Evolutionary conservation across 208 protist genomes (phyloP).

Genomic region (Borovskyia barvae): DNA sequence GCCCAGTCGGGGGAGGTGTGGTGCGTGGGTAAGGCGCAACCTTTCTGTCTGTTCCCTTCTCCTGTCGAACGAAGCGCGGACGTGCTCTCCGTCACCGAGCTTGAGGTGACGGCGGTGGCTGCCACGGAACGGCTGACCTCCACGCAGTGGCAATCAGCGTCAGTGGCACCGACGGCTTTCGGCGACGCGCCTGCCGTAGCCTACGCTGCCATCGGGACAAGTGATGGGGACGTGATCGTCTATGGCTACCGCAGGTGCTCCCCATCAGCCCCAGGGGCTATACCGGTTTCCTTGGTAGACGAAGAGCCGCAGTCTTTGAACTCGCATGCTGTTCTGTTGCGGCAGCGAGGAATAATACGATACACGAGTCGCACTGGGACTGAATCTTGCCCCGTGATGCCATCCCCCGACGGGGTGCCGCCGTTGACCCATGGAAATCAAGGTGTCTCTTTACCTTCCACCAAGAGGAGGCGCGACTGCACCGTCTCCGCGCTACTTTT

Average conservation of each 20-base stretch:
- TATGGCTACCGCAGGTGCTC: slow-evolving; percentile 15
- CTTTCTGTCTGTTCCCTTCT: slow-evolving; percentile 20
- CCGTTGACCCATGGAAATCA: too few species aligned
- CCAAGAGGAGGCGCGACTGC: too few species aligned
- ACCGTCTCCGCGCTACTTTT: slow-evolving; percentile 16
- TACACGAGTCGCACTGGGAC: too few species aligned
- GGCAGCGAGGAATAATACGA: slow-evolving; percentile 4
- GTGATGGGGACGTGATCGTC: slow-evolving; percentile 17
- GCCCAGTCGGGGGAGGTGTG: slow-evolving; percentile 24
- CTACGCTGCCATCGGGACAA: slow-evolving; percentile 17
- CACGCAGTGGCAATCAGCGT: slow-evolving; percentile 10
- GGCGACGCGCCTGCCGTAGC: background rate
- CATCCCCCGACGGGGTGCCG: too few species aligned
- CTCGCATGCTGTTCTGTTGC: slow-evolving; percentile 6
- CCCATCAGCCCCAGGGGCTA: slow-evolving; percentile 1
- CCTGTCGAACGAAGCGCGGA: background rate
- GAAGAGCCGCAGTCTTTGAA: background rate
- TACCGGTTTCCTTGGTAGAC: slow-evolving; percentile 1
- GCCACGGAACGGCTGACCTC: slow-evolving; percentile 15
- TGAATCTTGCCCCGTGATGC: too few species aligned
- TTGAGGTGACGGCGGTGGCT: slow-evolving; percentile 8
- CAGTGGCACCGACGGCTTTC: background rate
- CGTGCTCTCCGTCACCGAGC: background rate
- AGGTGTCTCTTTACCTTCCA: too few species aligned
- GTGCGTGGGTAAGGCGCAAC: slow-evolving; percentile 23